These are phyloP conservation scores for Dissophora ornata DNA, from an alignment of 192 early-diverging fungal genomes.

Conservation along the genomic window DNA sequence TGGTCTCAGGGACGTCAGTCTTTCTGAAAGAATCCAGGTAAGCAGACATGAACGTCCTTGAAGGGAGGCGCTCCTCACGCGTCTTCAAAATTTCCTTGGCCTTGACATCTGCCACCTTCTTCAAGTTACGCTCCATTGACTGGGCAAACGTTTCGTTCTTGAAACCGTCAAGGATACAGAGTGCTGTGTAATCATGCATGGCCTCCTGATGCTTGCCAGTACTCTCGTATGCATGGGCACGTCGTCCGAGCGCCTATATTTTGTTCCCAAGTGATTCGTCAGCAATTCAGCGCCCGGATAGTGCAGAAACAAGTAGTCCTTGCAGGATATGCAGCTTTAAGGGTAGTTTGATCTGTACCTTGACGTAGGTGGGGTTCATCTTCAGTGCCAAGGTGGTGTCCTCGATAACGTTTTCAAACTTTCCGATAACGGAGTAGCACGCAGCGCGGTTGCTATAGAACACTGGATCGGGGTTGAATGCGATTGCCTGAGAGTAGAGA, in stretches of 20 bases:
- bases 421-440: constrained; percentile 81
- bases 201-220: constrained; percentile 61
- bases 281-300: not conserved
- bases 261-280: constrained; percentile 2
- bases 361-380: constrained; percentile 89
- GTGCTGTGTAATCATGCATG: constrained; percentile 85
- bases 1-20: constrained; percentile 31
- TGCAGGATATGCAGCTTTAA: too few relatives aligned
- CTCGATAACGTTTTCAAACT: constrained; percentile 80
- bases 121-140: constrained; percentile 90
- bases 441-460: constrained; percentile 97
- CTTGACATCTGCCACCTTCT: constrained; percentile 80
- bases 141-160: constrained; percentile 82
- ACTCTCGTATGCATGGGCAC: constrained; percentile 69
- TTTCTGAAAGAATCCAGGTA: constrained; percentile 92
- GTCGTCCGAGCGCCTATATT: constrained; percentile 59
- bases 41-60: constrained; percentile 89
- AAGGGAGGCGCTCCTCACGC: constrained; percentile 80
- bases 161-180: constrained; percentile 96
- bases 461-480: constrained; percentile 82
- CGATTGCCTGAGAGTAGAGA: constrained; percentile 90
- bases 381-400: constrained; percentile 88
- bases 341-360: constrained; percentile 59
- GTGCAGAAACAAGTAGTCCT: too few relatives aligned
- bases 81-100: constrained; percentile 78